Evolutionary conservation across 164 flowering plant species (phyloP).

Genomic region (Echeveria elegans): DNA sequence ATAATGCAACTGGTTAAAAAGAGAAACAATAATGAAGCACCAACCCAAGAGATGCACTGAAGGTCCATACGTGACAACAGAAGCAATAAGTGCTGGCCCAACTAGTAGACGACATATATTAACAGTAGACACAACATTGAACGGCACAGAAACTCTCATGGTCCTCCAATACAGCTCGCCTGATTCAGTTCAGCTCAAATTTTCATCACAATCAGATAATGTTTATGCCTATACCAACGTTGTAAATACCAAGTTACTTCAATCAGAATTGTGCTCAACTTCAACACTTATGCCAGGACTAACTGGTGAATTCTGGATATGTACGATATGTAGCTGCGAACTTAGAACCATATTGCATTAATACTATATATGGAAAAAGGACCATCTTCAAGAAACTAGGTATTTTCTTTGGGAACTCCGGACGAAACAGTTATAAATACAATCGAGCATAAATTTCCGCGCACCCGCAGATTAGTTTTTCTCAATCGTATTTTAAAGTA

Average conservation of each 20-base stretch:
- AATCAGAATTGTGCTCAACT: too few relatives aligned
- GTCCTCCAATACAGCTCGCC: background rate
- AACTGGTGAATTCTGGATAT: background rate
- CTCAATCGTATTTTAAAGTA: too few relatives aligned
- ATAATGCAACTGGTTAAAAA: background rate
- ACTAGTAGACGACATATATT: conserved; percentile 1
- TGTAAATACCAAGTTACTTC: too few relatives aligned
- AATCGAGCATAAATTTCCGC: too few relatives aligned
- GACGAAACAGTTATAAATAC: too few relatives aligned
- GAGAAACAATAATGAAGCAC: background rate
- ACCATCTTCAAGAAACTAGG: background rate
- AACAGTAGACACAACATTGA: background rate
- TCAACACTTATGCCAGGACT: too few relatives aligned
- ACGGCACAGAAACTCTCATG: background rate
- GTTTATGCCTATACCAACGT: too few relatives aligned
- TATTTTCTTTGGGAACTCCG: background rate
- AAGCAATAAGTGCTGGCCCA: background rate
- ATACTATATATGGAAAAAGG: background rate
- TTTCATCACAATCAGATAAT: too few relatives aligned
- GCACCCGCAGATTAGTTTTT: too few relatives aligned
- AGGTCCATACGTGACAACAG: background rate
- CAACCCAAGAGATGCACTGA: background rate
- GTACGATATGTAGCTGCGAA: background rate
- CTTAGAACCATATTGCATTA: background rate
- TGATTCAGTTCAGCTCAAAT: background rate